These are phyloP conservation scores for Musa schizocarpa DNA, from an alignment of 176 grass and related monocot species.

Conservation along the genomic window DNA sequence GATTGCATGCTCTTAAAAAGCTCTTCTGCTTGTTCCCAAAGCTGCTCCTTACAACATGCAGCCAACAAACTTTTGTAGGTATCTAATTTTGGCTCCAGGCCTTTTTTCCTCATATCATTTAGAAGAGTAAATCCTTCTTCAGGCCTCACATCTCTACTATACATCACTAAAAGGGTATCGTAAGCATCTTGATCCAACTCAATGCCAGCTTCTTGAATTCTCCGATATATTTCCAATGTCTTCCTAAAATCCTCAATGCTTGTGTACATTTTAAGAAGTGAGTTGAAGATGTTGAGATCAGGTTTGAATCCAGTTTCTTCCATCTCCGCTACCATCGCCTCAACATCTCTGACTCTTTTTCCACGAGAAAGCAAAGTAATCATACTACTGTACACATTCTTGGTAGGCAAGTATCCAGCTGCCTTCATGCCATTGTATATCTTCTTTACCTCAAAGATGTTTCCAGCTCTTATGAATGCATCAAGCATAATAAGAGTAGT, in stretches of 20 bases:
- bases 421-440: slow-evolving; percentile 99
- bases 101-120: slow-evolving; percentile 65
- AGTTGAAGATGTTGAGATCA: slow-evolving; percentile 57
- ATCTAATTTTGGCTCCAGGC: slow-evolving; percentile 61
- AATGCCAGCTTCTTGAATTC: slow-evolving; percentile 51
- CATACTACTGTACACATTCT: slow-evolving; percentile 78
- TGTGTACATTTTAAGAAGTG: slow-evolving; percentile 79
- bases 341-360: slow-evolving; percentile 66
- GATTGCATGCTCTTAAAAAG: slow-evolving; percentile 63
- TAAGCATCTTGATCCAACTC: slow-evolving; percentile 82
- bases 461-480: slow-evolving; percentile 63
- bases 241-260: slow-evolving; percentile 55
- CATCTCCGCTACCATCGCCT: slow-evolving; percentile 83
- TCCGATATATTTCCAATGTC: slow-evolving; percentile 57
- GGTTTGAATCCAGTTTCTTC: slow-evolving; percentile 58
- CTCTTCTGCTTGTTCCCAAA: slow-evolving; percentile 76
- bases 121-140: slow-evolving; percentile 79
- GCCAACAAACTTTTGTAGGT: slow-evolving; percentile 90
- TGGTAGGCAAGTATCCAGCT: slow-evolving; percentile 75
- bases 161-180: slow-evolving; percentile 83
- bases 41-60: slow-evolving; percentile 60
- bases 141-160: slow-evolving; percentile 65
- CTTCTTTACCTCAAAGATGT: slow-evolving; percentile 94
- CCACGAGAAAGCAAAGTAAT: slow-evolving; percentile 55
- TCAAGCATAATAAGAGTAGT: slow-evolving; percentile 81